Conservation (phyloP, 2,329 filamentous ascomycete species). For the Curvularia lunata region DNA sequence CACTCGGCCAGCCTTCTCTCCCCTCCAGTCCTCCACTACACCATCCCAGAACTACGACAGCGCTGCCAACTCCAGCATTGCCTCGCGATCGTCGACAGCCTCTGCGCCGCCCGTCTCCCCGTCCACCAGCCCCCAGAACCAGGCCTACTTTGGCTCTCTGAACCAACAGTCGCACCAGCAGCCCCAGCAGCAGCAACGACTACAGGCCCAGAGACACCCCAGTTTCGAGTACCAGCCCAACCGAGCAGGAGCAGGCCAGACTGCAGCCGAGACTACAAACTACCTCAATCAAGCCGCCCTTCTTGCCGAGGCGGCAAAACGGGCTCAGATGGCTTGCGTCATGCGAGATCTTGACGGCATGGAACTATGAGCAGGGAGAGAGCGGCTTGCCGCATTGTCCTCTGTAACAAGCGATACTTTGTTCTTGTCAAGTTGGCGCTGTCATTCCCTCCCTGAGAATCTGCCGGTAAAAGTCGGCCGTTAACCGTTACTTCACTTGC, state of each 20-base stretch:
- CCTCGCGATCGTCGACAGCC: slow-evolving; percentile 43
- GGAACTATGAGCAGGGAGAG: slow-evolving; percentile 54
- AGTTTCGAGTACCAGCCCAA: slow-evolving; percentile 47
- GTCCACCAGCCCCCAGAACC: slow-evolving; percentile 43
- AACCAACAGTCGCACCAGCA: slow-evolving; percentile 36
- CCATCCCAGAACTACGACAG: slow-evolving; percentile 50
- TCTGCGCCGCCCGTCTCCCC: slow-evolving; percentile 45
- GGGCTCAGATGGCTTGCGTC: slow-evolving; percentile 87
- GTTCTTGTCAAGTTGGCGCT: slow-evolving; percentile 1
- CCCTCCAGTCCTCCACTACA: slow-evolving; percentile 42
- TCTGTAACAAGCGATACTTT: not conserved
- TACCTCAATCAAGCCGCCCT: slow-evolving; percentile 84
- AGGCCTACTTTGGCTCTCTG: slow-evolving; percentile 41
- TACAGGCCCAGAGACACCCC: slow-evolving; percentile 35
- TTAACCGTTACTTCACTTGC: slow-evolving; percentile 20
- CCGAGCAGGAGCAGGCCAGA: slow-evolving; percentile 42
- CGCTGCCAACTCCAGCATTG: slow-evolving; percentile 51
- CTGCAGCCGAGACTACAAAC: slow-evolving; percentile 57
- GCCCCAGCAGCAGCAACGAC: slow-evolving; percentile 41
- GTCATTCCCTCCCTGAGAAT: slow-evolving; percentile 1
- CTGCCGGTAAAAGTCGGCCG: slow-evolving; percentile 28
- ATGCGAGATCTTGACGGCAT: slow-evolving; percentile 84
- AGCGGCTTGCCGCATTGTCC: not conserved
- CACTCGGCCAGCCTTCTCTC: slow-evolving; percentile 45
- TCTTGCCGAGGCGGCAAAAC: slow-evolving; percentile 89